phyloP scores from a whole-genome alignment of 805 yeast genomes.

The Lipomyces lipofer region DNA sequence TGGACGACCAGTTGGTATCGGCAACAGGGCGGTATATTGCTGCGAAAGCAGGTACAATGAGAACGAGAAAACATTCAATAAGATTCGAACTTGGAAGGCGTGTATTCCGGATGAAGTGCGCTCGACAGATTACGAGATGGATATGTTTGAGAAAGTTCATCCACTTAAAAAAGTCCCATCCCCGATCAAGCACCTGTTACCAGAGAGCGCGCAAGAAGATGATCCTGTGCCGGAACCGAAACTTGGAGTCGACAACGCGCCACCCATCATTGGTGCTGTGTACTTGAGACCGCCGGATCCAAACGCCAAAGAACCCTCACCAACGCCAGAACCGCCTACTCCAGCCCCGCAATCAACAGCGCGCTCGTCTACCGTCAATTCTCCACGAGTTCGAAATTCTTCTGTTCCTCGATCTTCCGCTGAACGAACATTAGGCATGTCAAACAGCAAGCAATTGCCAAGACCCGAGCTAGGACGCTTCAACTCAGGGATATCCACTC shows the following conservation, averaged over 20 bases:
- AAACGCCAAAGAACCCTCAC: constrained; percentile 71
- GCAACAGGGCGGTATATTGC: constrained; percentile 70
- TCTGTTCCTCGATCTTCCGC: constrained; percentile 16
- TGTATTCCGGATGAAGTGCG: constrained; percentile 96
- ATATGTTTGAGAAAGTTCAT: constrained; percentile 69
- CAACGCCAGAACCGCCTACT: constrained; percentile 41
- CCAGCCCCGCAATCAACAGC: constrained; percentile 18
- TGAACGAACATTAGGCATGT: constrained; percentile 12
- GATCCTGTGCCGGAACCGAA: constrained; percentile 83
- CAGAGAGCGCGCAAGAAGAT: constrained; percentile 66
- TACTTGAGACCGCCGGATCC: constrained; percentile 72
- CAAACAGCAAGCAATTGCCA: not conserved
- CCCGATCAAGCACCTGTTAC: constrained; percentile 76
- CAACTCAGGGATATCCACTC: constrained; percentile 14
- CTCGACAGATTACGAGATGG: constrained; percentile 54
- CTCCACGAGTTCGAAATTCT: constrained; percentile 22
- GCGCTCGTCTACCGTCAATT: constrained; percentile 25
- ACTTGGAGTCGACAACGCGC: constrained; percentile 80
- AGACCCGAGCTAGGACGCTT: constrained; percentile 19
- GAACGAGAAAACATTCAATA: constrained; percentile 83
- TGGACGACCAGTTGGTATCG: constrained; percentile 83
- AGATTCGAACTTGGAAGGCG: constrained; percentile 97
- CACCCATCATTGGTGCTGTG: constrained; percentile 93
- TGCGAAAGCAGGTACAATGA: constrained; percentile 96
- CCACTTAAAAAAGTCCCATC: constrained; percentile 77